A percentile compares a stretch with the other conserved stretches of the same genome.
Evolutionary conservation across 345 rosid species (phyloP).

Genomic region (Euclidium syriacum): DNA sequence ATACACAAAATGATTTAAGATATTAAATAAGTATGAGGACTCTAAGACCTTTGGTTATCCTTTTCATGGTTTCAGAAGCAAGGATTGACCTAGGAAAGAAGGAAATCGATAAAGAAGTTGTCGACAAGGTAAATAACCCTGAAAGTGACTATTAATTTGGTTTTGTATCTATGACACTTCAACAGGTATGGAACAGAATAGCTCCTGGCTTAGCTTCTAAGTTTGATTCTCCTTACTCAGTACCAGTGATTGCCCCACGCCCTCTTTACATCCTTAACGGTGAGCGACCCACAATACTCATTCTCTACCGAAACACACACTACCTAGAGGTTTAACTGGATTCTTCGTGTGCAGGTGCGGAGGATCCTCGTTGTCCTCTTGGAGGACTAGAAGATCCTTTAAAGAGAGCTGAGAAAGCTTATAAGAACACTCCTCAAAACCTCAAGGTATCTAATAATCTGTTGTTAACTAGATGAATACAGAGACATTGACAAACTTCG

Average conservation of each 20-base stretch:
- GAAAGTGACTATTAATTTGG: background rate
- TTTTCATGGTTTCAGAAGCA: constrained; percentile 51
- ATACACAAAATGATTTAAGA: too few species aligned
- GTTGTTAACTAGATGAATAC: background rate
- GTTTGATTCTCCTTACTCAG: constrained; percentile 66
- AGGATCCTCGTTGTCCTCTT: constrained; percentile 79
- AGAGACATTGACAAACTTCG: background rate
- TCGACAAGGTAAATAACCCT: constrained; percentile 52
- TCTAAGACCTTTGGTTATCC: background rate
- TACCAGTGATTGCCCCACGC: constrained; percentile 66
- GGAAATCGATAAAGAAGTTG: constrained; percentile 68
- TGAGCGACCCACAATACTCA: constrained; percentile 27
- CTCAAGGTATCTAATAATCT: constrained; percentile 44
- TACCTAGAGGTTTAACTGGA: background rate
- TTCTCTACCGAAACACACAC: background rate
- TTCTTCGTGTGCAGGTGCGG: constrained; percentile 41
- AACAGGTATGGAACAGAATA: constrained; percentile 85
- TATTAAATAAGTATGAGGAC: background rate
- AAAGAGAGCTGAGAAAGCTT: constrained; percentile 41
- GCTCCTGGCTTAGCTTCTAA: constrained; percentile 84
- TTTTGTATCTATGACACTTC: background rate
- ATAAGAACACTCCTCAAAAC: constrained; percentile 38
- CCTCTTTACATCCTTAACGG: constrained; percentile 71
- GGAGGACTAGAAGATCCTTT: constrained; percentile 53
- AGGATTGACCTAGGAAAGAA: constrained; percentile 55